Evolutionary conservation across 352 stramenopile genomes (phyloP).

Genomic region (Phytopythium kandeliae): DNA sequence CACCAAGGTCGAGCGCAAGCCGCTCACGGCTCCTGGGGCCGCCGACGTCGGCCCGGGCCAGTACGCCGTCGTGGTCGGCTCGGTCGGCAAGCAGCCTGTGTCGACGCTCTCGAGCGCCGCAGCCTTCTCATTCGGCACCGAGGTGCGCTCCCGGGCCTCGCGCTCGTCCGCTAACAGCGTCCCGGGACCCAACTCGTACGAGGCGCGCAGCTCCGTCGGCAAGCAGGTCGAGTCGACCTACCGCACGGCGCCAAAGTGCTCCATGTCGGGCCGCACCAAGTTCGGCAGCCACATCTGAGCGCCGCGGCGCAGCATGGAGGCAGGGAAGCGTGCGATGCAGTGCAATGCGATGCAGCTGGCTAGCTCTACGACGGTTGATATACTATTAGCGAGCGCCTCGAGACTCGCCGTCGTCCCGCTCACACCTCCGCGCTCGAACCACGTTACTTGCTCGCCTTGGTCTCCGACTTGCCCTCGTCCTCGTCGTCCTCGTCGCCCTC

Average conservation of each 20-base stretch:
- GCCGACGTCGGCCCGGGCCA: slow-evolving; percentile 64
- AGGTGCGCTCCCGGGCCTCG: slow-evolving; percentile 35
- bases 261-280: slow-evolving; percentile 78
- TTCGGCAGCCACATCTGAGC: slow-evolving; percentile 65
- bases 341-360: too few relatives aligned
- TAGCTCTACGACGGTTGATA: too few relatives aligned
- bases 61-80: slow-evolving; percentile 60
- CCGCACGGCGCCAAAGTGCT: slow-evolving; percentile 51
- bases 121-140: slow-evolving; percentile 64
- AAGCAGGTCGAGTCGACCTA: slow-evolving; percentile 64
- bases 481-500: slow-evolving; percentile 35
- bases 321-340: too few relatives aligned
- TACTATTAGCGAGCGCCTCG: too few relatives aligned
- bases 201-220: slow-evolving; percentile 52
- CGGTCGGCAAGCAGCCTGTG: slow-evolving; percentile 58
- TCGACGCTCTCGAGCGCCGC: slow-evolving; percentile 54
- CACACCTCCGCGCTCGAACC: background rate
- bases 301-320: background rate
- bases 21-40: slow-evolving; percentile 31
- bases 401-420: too few relatives aligned
- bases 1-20: slow-evolving; percentile 65
- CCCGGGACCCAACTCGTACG: slow-evolving; percentile 45
- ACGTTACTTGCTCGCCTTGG: slow-evolving; percentile 3
- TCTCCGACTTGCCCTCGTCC: background rate
- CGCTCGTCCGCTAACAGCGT: slow-evolving; percentile 20